Percentiles rank a stretch among this genome's conserved stretches.
Conservation (phyloP, 2,329 filamentous ascomycete genomes). For the Verticillium klebahnii region DNA sequence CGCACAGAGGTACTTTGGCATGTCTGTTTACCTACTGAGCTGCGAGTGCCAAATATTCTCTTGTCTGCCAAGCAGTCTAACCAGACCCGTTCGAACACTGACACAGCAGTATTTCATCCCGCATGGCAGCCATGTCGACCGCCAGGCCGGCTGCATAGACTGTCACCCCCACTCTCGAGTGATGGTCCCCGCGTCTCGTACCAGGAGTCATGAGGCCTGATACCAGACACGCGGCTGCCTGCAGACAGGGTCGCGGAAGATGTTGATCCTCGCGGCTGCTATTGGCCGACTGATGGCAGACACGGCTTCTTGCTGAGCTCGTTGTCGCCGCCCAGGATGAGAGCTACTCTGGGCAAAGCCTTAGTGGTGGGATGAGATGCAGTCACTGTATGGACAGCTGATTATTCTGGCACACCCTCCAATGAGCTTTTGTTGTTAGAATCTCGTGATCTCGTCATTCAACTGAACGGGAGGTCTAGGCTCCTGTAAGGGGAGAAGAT, state of each 20-base stretch:
- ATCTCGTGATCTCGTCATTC: background rate
- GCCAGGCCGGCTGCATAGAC: background rate
- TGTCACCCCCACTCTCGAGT: background rate
- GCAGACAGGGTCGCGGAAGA: background rate
- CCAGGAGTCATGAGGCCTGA: background rate
- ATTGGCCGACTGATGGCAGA: background rate
- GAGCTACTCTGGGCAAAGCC: background rate
- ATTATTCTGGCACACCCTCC: background rate
- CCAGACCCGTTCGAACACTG: background rate
- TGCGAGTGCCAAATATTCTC: background rate
- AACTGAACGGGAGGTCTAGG: background rate
- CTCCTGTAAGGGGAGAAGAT: background rate
- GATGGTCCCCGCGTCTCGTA: background rate
- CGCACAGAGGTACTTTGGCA: background rate
- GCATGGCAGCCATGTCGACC: background rate
- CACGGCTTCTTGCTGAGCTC: background rate
- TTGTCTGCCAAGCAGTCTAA: background rate
- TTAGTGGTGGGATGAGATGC: background rate
- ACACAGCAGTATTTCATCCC: background rate
- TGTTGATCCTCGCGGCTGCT: background rate
- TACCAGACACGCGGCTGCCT: background rate
- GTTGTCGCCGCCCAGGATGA: background rate
- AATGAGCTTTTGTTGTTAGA: background rate
- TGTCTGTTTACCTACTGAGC: background rate
- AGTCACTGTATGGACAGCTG: background rate